Evolutionary conservation across 2,329 filamentous ascomycete species (phyloP).

Genomic region (Hypoxylon sp.): DNA sequence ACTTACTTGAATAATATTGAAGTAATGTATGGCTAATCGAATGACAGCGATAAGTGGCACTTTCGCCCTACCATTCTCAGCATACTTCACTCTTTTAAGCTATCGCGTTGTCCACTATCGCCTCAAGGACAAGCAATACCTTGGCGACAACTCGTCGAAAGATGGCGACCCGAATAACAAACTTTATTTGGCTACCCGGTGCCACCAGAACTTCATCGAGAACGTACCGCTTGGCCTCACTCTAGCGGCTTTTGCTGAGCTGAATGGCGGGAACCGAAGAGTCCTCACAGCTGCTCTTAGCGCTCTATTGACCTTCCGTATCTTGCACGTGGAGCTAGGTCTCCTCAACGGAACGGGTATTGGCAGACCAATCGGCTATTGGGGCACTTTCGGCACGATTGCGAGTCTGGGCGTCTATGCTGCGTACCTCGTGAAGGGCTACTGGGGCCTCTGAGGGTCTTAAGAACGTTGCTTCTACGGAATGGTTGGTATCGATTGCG

Average conservation of each 20-base stretch:
- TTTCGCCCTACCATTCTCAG: slow-evolving; percentile 51
- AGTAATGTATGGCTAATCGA: not conserved
- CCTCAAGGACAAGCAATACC: slow-evolving; percentile 45
- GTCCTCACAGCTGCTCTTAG: slow-evolving; percentile 44
- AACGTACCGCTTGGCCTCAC: slow-evolving; percentile 51
- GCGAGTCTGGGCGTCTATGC: slow-evolving; percentile 48
- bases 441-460: slow-evolving; percentile 42
- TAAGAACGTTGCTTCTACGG: not conserved
- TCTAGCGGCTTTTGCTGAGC: slow-evolving; percentile 50
- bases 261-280: slow-evolving; percentile 51
- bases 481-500: too few species aligned
- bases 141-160: slow-evolving; percentile 48
- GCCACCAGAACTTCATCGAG: slow-evolving; percentile 51
- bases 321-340: slow-evolving; percentile 50
- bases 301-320: slow-evolving; percentile 47
- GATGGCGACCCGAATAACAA: slow-evolving; percentile 36
- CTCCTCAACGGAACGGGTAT: slow-evolving; percentile 43
- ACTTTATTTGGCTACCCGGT: slow-evolving; percentile 47
- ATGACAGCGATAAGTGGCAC: slow-evolving; percentile 49
- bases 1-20: not conserved
- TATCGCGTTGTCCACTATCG: slow-evolving; percentile 47
- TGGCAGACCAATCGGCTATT: slow-evolving; percentile 50
- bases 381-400: slow-evolving; percentile 47
- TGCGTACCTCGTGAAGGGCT: slow-evolving; percentile 47
- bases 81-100: slow-evolving; percentile 50